phyloP scores from a whole-genome alignment of 306 rosid species.

The Coriaria nepalensis region DNA sequence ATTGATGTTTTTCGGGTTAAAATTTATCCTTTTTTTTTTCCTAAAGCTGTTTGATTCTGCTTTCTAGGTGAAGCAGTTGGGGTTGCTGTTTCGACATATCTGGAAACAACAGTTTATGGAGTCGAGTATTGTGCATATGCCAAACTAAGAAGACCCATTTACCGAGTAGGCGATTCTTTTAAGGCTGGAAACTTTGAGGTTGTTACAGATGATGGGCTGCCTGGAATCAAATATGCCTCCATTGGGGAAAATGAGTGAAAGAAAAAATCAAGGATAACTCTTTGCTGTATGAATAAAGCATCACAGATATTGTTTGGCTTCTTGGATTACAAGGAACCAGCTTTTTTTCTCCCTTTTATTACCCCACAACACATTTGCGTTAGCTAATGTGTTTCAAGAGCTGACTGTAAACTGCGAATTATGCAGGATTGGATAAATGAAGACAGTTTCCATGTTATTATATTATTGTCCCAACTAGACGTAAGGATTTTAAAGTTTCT shows the following conservation, averaged over 20 bases:
- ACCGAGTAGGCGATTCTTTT: conserved; percentile 19
- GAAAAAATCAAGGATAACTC: not conserved
- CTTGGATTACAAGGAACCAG: not conserved
- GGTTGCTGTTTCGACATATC: conserved; percentile 40
- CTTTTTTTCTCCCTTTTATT: too few species aligned
- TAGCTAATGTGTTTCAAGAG: too few species aligned
- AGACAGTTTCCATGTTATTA: too few species aligned
- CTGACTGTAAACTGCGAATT: too few species aligned
- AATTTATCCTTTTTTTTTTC: not conserved
- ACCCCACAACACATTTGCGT: too few species aligned
- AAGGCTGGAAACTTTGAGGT: conserved; percentile 56
- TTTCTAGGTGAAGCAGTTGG: conserved; percentile 77
- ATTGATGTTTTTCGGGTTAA: not conserved
- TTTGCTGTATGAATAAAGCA: not conserved
- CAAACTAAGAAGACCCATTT: conserved; percentile 55
- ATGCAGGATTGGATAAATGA: too few species aligned
- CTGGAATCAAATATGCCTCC: conserved; percentile 25
- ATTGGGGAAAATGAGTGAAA: conserved; percentile 1
- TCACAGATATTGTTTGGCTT: not conserved
- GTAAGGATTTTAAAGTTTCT: too few species aligned
- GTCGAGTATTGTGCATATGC: conserved; percentile 62
- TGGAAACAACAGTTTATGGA: conserved; percentile 30
- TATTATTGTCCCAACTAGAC: too few species aligned
- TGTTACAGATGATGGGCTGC: conserved; percentile 19
- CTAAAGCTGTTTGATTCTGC: not conserved